phyloP scores from a whole-genome alignment of 208 protist species.

The Trypanosoma conorhini region DNA sequence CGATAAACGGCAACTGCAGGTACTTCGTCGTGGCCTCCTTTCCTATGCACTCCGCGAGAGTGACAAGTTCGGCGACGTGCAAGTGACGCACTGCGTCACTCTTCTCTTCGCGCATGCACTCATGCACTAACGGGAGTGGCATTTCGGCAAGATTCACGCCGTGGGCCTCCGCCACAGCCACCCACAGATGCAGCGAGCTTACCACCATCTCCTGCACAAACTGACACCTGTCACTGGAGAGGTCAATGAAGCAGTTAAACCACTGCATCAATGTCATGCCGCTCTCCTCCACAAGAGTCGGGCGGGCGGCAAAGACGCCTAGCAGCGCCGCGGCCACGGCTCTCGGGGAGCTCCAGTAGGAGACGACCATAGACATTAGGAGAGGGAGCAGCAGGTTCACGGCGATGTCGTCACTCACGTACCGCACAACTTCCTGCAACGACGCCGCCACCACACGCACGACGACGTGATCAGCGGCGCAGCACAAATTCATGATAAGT shows the following conservation, averaged over 20 bases:
- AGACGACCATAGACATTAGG: slow-evolving; percentile 58
- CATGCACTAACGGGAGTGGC: slow-evolving; percentile 61
- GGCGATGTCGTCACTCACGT: slow-evolving; percentile 43
- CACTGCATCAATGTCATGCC: slow-evolving; percentile 50
- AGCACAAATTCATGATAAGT: slow-evolving; percentile 76
- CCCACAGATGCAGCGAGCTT: slow-evolving; percentile 56
- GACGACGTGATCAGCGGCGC: slow-evolving; percentile 49
- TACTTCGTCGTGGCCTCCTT: slow-evolving; percentile 52
- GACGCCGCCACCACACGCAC: slow-evolving; percentile 39
- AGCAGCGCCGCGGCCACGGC: slow-evolving; percentile 67
- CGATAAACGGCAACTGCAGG: slow-evolving; percentile 44
- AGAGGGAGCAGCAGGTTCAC: slow-evolving; percentile 56
- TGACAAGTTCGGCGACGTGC: slow-evolving; percentile 49
- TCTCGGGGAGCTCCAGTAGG: slow-evolving; percentile 69
- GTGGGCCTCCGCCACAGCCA: slow-evolving; percentile 51
- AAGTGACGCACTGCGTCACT: slow-evolving; percentile 71
- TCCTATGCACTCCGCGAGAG: slow-evolving; percentile 53
- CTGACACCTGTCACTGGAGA: slow-evolving; percentile 46
- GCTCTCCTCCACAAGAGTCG: slow-evolving; percentile 44
- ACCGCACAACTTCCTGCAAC: slow-evolving; percentile 37
- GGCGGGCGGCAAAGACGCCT: slow-evolving; percentile 45
- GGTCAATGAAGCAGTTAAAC: slow-evolving; percentile 67
- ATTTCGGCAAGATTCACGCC: slow-evolving; percentile 52
- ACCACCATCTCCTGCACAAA: slow-evolving; percentile 64
- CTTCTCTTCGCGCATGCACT: slow-evolving; percentile 61